Conservation (phyloP, 2,329 filamentous ascomycete genomes). For the Stagonosporopsis vannaccii region DNA sequence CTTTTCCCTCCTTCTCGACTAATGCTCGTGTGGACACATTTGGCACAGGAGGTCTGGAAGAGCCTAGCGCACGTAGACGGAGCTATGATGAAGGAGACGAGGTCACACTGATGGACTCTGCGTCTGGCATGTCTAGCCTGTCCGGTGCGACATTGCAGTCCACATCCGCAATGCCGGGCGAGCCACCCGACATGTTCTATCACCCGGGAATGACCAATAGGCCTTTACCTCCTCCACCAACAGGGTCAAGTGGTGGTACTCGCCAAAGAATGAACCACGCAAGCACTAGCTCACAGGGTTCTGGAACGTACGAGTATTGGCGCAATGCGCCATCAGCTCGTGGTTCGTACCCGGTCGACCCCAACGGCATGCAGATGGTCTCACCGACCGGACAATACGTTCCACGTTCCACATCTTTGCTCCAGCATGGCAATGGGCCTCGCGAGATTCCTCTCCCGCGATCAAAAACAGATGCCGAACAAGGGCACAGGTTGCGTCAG, state of each 20-base stretch:
- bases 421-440: slow-evolving; percentile 81
- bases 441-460: slow-evolving; percentile 81
- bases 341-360: slow-evolving; percentile 42
- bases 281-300: slow-evolving; percentile 40
- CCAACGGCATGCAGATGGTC: slow-evolving; percentile 41
- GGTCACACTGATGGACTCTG: slow-evolving; percentile 54
- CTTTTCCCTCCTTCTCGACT: slow-evolving; percentile 63
- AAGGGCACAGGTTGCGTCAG: slow-evolving; percentile 54
- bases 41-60: slow-evolving; percentile 86
- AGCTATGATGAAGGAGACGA: slow-evolving; percentile 97
- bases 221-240: slow-evolving; percentile 69
- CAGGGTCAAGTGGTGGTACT: slow-evolving; percentile 56
- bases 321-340: slow-evolving; percentile 42
- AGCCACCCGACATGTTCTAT: slow-evolving; percentile 91
- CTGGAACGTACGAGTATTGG: slow-evolving; percentile 57
- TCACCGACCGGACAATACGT: slow-evolving; percentile 44
- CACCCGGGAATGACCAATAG: slow-evolving; percentile 77
- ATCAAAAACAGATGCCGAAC: slow-evolving; percentile 92
- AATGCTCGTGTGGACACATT: slow-evolving; percentile 83
- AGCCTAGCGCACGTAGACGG: slow-evolving; percentile 73
- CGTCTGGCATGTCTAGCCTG: slow-evolving; percentile 30
- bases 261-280: slow-evolving; percentile 53
- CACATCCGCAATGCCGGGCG: slow-evolving; percentile 53
- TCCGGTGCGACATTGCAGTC: slow-evolving; percentile 37
- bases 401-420: slow-evolving; percentile 66